phyloP scores from a whole-genome alignment of 306 rosid species.

The Corylus heterophylla region DNA sequence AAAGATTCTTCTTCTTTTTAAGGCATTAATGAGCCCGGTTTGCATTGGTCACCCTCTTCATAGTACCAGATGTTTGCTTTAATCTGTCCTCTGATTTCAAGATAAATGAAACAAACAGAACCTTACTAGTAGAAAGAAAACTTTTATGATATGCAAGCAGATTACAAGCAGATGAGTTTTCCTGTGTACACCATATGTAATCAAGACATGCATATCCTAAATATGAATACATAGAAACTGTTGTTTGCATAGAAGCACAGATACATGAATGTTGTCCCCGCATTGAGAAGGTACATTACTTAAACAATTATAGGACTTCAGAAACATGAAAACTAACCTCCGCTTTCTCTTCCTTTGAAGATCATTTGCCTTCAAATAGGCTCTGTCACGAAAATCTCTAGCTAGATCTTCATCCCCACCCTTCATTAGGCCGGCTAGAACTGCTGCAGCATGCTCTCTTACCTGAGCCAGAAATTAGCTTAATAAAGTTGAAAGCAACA shows the following conservation, averaged over 20 bases:
- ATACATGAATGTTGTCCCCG: not conserved
- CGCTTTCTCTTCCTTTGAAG: conserved; percentile 69
- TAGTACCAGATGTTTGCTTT: not conserved
- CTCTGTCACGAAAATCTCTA: conserved; percentile 81
- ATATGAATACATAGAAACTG: not conserved
- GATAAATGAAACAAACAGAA: not conserved
- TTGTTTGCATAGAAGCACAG: not conserved
- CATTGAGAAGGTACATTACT: not conserved
- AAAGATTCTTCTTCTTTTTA: not conserved
- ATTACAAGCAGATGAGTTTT: not conserved
- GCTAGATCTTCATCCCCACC: conserved; percentile 97
- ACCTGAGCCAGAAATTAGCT: conserved; percentile 51
- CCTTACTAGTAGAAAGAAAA: not conserved
- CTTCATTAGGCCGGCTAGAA: conserved; percentile 95
- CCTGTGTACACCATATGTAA: not conserved
- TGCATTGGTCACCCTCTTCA: not conserved
- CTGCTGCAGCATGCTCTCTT: conserved; percentile 97
- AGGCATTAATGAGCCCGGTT: not conserved
- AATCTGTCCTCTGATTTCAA: not conserved
- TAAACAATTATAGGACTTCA: not conserved
- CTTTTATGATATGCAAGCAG: conserved; percentile 1
- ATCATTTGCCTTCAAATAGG: conserved; percentile 58
- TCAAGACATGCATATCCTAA: not conserved
- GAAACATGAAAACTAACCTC: conserved; percentile 46
- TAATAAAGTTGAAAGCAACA: not conserved